Evolutionary conservation across 345 rosid species (phyloP).

Genomic region (Salix purpurea): DNA sequence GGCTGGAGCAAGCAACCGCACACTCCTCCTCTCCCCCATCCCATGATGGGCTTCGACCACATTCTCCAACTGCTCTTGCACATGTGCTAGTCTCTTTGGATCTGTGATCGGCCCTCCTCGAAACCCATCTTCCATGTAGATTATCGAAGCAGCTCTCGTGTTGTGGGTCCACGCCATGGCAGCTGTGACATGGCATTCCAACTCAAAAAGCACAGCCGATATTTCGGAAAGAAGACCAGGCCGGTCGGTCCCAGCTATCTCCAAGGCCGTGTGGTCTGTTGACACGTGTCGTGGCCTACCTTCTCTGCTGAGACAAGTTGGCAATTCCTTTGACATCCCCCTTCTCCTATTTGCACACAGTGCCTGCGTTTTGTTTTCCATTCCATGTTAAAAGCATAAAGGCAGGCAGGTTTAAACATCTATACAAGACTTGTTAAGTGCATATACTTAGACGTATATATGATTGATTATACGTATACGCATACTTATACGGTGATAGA

Average conservation of each 20-base stretch:
- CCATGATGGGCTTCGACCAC: slow-evolving; percentile 66
- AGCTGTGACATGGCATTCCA: slow-evolving; percentile 64
- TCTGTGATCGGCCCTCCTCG: slow-evolving; percentile 54
- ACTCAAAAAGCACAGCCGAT: slow-evolving; percentile 53
- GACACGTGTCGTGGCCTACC: slow-evolving; percentile 55
- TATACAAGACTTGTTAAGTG: not conserved
- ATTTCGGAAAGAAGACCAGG: slow-evolving; percentile 88
- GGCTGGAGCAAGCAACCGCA: slow-evolving; percentile 43
- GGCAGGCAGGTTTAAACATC: not conserved
- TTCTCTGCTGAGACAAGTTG: slow-evolving; percentile 37
- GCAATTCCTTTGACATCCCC: slow-evolving; percentile 39
- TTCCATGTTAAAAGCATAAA: not conserved
- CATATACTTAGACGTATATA: no score
- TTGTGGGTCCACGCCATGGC: slow-evolving; percentile 88
- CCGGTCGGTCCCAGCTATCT: slow-evolving; percentile 61
- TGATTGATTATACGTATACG: no score
- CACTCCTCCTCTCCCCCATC: slow-evolving; percentile 50
- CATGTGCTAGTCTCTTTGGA: slow-evolving; percentile 37
- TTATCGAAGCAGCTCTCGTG: slow-evolving; percentile 55
- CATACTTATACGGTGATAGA: not conserved
- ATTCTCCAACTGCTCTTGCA: slow-evolving; percentile 49
- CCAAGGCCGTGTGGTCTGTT: slow-evolving; percentile 66
- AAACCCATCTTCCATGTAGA: slow-evolving; percentile 60
- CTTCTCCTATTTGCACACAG: slow-evolving; percentile 56
- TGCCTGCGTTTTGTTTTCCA: slow-evolving; percentile 38